Evolutionary conservation across 495 filamentous ascomycete genomes (phyloP), one percentile per base, ranked within the genome.

Genomic region (Penicillium atrosanguineum): DNA sequence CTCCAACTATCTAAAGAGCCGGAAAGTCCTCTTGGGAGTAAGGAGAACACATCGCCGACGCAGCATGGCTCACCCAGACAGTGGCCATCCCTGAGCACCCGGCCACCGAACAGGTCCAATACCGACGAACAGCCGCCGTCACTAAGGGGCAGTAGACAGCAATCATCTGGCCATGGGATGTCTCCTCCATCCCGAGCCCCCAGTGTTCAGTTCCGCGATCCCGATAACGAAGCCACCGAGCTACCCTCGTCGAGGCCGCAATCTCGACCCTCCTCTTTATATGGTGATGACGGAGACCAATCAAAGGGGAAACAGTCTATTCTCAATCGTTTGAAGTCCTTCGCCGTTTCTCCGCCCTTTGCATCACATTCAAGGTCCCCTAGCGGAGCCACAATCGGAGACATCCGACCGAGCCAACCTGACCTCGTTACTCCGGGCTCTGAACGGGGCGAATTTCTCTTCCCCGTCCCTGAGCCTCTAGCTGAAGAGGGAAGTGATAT

Each of bases 401-500:
- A 71, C 39, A 57, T 64, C 19, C 63, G 62, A 45, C 50, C 61
- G 18, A n/a, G 40, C 6, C 62, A 60, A 41, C 42, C 56, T 51
- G 70, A 74, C 28, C 2, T 69, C 25, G 56, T 59, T 12, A 75
- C 75, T 0, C 75, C 71, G 8, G 69, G 61, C 26, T 78, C 56
- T 48, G 81, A 70, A 71, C 79, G 67, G 46, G 81, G 72, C 47
- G 83, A 80, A 44, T 76, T 70, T 47, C 80, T 74, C 34, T 77
- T 72, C 57, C 76, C 81, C 19, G 75, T 72, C 57, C 75, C 81
- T 20, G 75, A 82, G 38, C 77, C 79, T 3, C 64, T 81, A 31
- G 70, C 81, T 40, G 85, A 87, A 57, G 82, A 87, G 56, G 80
- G 77, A 2, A 87, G 84, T 49, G 85, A 86, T 60, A 86, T 84